Evolutionary conservation across 2,329 filamentous ascomycete species (phyloP), one percentile per base, ranked within the genome.

Genomic region (Pseudogymnoascus sp.): DNA sequence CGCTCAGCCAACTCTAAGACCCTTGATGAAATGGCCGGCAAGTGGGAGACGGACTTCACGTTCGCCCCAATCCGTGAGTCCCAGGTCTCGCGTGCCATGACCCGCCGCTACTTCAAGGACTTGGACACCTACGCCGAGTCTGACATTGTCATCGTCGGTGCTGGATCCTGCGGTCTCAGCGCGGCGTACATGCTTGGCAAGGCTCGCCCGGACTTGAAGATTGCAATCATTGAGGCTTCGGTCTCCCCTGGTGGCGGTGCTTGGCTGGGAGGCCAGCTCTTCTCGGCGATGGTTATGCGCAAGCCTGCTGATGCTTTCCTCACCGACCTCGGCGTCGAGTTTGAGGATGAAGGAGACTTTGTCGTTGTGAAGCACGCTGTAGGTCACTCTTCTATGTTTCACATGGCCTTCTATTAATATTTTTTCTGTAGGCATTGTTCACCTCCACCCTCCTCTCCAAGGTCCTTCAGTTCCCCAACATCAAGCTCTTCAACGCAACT

Each of bases 401-500:
- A 23, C 14, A 37, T 25, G 9, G 18, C n/a, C 59, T n/a, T 25
- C 1, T 31, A 40, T 18, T 60, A 31, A 60, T 18, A 12, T 18
- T 40, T 56, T 4, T 34, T 11, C 6, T 14, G 3, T 46, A 73
- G 36, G 90, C 92, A 0, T 84, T 96, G 65, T 96, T 96, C 81
- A 97, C 92, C 34, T 91, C 88, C 65, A 96, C 92, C 25, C 80
- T 97, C 64, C 79, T 97, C 71, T 88, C 88, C 73, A 89, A 89
- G 77, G 92, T 97, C 8, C 80, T 97, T 61, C 78, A 84, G 65
- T 90, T 96, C 79, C 89, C 90, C 67, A 96, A 97, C 77, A 85
- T 96, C 72, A 97, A 97, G 84, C 86, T 97, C 66, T 97, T 96
- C 86, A 97, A 97, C 75, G 92, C 92, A 38, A 96, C 93, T 37